Base-by-base conservation (phyloP, 768 basidiomycete species). In the Suillus hirtellus region DNA sequence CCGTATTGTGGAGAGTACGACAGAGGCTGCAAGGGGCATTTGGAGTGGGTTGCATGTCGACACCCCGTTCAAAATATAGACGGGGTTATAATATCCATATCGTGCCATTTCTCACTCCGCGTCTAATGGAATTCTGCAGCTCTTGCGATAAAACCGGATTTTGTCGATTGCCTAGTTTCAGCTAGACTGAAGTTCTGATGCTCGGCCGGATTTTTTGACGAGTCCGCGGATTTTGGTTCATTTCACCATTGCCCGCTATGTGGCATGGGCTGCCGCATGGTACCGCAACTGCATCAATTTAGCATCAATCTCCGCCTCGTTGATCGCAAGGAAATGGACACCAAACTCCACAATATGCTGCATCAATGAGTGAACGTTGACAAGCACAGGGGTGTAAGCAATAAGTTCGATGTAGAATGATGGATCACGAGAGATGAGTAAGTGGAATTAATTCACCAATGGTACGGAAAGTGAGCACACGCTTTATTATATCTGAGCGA, bases 21-120 rank as follows among this genome's bases (percentile, higher is more conserved):
- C 89, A 58, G 90, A 92, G 77, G 84, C 92, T 19, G 82, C 91
- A 11, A 87, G 94, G 73, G 94, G 94, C 60, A 92, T 95, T 66
- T 95, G 93, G 93, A 91, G 89, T 72, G 92, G 93, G 21, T 76
- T 95, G 65, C 94, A 96, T 69, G 90, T 90, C 67, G 85, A 87
- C 69, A 84, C 88, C 62, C 88, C 89, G 19, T 84, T 82, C 78
- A 79, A 77, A 64, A 81, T 86, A 71, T 83, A 68, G 65, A 63
- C 59, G 67, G 73, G 31, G 38, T 49, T 35, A 27, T 31, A 11
- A 34, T 19, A 50, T 42, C 15, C 42, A 15, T 37, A 27, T 55
- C 44, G 54, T 63, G 49, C 47, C 40, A 59, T 37, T 61, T 52
- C 50, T 59, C 24, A 55, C 63, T 21, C 27, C 49, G 49, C 15